Conservation (phyloP, 192 early-diverging fungal species). For the Irineochytrium annulatum region DNA sequence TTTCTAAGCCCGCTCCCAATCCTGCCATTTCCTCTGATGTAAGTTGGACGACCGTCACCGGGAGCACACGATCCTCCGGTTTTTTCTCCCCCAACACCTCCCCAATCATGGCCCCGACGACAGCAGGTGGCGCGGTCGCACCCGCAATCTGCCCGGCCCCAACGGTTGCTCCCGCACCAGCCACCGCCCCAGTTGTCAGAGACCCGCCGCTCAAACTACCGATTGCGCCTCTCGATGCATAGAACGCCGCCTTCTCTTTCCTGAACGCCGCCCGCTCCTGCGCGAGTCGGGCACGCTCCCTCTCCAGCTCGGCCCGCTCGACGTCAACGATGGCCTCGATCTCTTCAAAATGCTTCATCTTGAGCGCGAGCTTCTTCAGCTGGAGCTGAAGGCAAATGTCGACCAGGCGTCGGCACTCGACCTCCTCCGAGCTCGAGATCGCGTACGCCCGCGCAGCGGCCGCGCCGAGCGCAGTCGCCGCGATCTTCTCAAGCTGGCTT, state of each 20-base stretch:
- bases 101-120: no score
- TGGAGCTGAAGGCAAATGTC: conserved; percentile 81
- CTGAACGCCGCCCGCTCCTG: conserved; percentile 34
- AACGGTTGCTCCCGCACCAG: no score
- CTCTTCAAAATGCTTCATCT: conserved; percentile 91
- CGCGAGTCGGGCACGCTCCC: conserved; percentile 59
- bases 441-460: conserved; percentile 86
- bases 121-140: no score
- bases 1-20: no score
- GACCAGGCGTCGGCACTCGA: conserved; percentile 78
- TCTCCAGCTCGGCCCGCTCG: conserved; percentile 79
- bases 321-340: conserved; percentile 81
- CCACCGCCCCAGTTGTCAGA: no score
- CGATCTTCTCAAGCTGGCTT: conserved; percentile 65
- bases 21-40: no score
- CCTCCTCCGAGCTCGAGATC: conserved; percentile 79
- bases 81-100: no score
- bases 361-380: conserved; percentile 83
- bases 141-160: no score
- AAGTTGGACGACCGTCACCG: no score
- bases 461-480: conserved; percentile 82
- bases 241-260: conserved; percentile 22
- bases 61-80: no score
- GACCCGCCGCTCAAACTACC: no score
- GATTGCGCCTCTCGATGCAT: no score